These are phyloP conservation scores for Daldinia grandis DNA, from an alignment of 495 filamentous ascomycete species.

Conservation along the genomic window DNA sequence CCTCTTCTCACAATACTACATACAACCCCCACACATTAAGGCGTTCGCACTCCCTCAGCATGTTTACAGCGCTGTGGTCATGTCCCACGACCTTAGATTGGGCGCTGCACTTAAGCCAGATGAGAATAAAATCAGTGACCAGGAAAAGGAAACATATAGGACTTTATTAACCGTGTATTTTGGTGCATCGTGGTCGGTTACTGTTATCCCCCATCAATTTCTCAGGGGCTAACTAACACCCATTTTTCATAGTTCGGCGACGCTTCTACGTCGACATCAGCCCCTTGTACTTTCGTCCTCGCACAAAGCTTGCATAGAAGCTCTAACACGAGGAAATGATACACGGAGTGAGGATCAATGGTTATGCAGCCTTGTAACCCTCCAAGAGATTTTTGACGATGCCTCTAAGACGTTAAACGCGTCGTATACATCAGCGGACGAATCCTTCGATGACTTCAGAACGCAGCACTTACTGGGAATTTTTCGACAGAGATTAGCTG, in stretches of 20 bases:
- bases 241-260: slow-evolving; percentile 9
- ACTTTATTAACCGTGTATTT: slow-evolving; percentile 35
- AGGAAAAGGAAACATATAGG: slow-evolving; percentile 11
- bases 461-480: slow-evolving; percentile 30
- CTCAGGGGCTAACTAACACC: neutral
- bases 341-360: slow-evolving; percentile 17
- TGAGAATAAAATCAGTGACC: neutral
- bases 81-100: slow-evolving; percentile 34
- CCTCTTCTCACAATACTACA: slow-evolving; percentile 38
- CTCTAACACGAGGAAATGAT: slow-evolving; percentile 6
- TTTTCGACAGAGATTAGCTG: slow-evolving; percentile 27
- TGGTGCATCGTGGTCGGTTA: slow-evolving; percentile 33
- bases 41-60: slow-evolving; percentile 36
- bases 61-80: slow-evolving; percentile 34
- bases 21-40: slow-evolving; percentile 29
- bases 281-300: slow-evolving; percentile 24
- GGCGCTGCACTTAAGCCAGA: neutral
- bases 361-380: slow-evolving; percentile 29
- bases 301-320: slow-evolving; percentile 12
- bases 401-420: slow-evolving; percentile 30
- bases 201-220: neutral
- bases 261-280: slow-evolving; percentile 32
- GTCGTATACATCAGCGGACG: neutral
- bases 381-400: slow-evolving; percentile 36
- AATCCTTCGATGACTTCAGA: slow-evolving; percentile 33